Conservation (phyloP, 495 filamentous ascomycete species). For the Penicillium herquei region DNA sequence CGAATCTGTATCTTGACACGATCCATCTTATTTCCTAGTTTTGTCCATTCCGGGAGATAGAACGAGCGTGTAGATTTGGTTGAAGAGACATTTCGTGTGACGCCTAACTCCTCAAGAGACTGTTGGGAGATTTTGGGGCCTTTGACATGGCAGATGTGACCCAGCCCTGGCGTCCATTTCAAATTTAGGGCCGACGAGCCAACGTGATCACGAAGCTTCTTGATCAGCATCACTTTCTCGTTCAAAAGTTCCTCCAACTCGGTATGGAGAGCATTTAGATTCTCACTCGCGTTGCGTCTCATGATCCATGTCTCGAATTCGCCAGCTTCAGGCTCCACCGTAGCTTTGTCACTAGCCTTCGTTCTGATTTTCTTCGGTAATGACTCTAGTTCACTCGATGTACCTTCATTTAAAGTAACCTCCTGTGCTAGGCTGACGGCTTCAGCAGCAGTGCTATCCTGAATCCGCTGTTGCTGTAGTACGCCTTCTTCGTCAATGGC, state of each 20-base stretch:
- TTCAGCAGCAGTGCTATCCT: slow-evolving; percentile 67
- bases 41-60: slow-evolving; percentile 79
- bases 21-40: slow-evolving; percentile 72
- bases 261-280: slow-evolving; percentile 63
- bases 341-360: slow-evolving; percentile 29
- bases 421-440: slow-evolving; percentile 67
- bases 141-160: slow-evolving; percentile 89
- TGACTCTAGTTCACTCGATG: slow-evolving; percentile 42
- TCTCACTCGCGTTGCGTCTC: slow-evolving; percentile 66
- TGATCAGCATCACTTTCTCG: slow-evolving; percentile 59
- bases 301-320: slow-evolving; percentile 78
- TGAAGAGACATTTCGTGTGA: slow-evolving; percentile 64
- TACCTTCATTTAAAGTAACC: slow-evolving; percentile 60
- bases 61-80: slow-evolving; percentile 84
- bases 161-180: slow-evolving; percentile 77
- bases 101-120: slow-evolving; percentile 40
- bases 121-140: slow-evolving; percentile 64
- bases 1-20: slow-evolving; percentile 71
- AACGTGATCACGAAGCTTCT: slow-evolving; percentile 55
- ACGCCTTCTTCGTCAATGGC: slow-evolving; percentile 95
- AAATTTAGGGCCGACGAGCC: slow-evolving; percentile 62
- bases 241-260: slow-evolving; percentile 55
- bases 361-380: slow-evolving; percentile 44
- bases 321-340: slow-evolving; percentile 29
- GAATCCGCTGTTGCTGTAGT: slow-evolving; percentile 69